Base-by-base conservation (phyloP, 2,329 filamentous ascomycete genomes). In the Rhinocladiella similis region DNA sequence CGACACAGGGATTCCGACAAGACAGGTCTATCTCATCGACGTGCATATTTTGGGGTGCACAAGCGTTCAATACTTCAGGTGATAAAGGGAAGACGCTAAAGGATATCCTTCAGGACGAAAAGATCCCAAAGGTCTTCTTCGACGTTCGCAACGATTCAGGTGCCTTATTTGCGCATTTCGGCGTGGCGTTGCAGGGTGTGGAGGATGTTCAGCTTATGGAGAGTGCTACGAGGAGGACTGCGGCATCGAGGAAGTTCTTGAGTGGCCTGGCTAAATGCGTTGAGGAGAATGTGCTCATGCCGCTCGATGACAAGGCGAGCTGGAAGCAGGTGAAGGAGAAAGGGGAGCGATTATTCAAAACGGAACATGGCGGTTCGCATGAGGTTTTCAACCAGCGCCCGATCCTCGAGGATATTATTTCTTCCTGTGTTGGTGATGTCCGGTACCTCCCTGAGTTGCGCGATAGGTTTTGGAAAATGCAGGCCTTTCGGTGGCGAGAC, bases 121-220 rank as follows among this genome's bases (percentile, higher is more conserved):
- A 52, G 0, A 74, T 77, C 22, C 66, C 70, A 0, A 83, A 83
- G 59, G 74, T 79, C 45, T 75, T 83, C 60, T 83, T 82, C 65
- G 80, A 84, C 54, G 71, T 83, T 16, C 77, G 80, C 3, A 79
- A 78, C 59, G 79, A 83, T 61, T 79, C 81, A 0, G 78, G 83
- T 60, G 80, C 80, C 0, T 66, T 84, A 0, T 80, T 71, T 63
- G 60, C 39, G 46, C 75, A 73, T 27, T 82, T 68, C 61, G 27
- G 63, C 0, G 69, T 84, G 59, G 36, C 50, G 0, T 61, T 84
- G 0, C 53, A 61, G 0, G 73, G 77, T 0, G 63, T 82, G 12
- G 58, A 75, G 2, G 80, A 84, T 62, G 48, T 84, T 1, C 80
- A 84, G 65, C 70, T 84, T 0, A 78, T 83, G 73, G 80, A 83